These are phyloP conservation scores for Porpolomopsis calyptriformis DNA, from an alignment of 768 basidiomycete species.

Conservation along the genomic window DNA sequence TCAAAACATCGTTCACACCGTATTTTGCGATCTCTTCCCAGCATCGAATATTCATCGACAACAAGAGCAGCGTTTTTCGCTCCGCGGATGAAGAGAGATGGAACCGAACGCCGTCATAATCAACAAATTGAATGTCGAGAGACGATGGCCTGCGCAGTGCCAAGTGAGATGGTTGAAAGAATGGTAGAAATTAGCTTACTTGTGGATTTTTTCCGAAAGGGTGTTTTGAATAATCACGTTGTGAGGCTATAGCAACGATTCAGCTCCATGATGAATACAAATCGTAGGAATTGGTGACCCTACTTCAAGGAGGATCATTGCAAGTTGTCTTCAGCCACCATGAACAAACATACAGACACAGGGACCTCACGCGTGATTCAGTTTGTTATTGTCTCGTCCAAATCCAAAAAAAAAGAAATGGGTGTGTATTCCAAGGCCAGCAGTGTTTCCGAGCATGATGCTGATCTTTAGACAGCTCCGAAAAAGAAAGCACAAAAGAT, in stretches of 20 bases:
- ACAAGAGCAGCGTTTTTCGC: slow-evolving; percentile 66
- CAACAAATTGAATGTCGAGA: slow-evolving; percentile 92
- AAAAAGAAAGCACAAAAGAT: slow-evolving; percentile 92
- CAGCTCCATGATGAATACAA: background rate
- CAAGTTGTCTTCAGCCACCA: background rate
- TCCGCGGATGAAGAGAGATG: slow-evolving; percentile 74
- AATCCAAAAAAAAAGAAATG: background rate
- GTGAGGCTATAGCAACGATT: slow-evolving; percentile 47
- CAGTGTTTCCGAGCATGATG: background rate
- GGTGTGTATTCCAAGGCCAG: background rate
- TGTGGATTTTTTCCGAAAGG: slow-evolving; percentile 72
- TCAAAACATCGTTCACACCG: slow-evolving; percentile 71
- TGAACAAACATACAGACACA: background rate
- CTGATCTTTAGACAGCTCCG: slow-evolving; percentile 46
- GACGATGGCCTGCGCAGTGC: slow-evolving; percentile 73
- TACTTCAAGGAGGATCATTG: slow-evolving; percentile 85
- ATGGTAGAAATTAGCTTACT: slow-evolving; percentile 36
- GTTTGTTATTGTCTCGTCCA: background rate
- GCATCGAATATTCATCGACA: slow-evolving; percentile 96
- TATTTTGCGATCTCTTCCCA: slow-evolving; percentile 89
- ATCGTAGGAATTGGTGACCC: slow-evolving; percentile 10
- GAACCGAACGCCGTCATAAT: slow-evolving; percentile 95
- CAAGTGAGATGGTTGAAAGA: slow-evolving; percentile 7
- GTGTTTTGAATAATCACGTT: slow-evolving; percentile 91
- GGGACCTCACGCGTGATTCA: no score